Evolutionary conservation across 2,329 filamentous ascomycete species (phyloP).

Genomic region (Lasiodiplodia hormozganensis): DNA sequence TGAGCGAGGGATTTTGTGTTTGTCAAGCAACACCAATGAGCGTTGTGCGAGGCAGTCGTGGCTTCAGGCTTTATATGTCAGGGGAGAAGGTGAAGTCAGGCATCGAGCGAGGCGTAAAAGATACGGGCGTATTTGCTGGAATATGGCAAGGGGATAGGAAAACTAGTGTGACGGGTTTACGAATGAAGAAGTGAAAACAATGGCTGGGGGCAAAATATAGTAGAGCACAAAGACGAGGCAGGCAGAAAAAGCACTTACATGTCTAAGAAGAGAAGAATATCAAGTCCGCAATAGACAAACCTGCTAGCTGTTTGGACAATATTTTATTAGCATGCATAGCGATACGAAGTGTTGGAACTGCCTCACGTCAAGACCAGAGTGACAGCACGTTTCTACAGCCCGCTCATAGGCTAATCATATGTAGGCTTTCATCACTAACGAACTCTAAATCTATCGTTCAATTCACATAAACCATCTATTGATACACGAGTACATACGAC

Average conservation of each 20-base stretch:
- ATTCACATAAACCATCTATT: not conserved
- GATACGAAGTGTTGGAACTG: too few species aligned
- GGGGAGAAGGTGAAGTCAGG: not conserved
- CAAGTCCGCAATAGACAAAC: not conserved
- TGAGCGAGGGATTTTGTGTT: not conserved
- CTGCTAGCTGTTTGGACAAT: not conserved
- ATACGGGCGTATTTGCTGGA: constrained; percentile 15
- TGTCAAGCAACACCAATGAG: not conserved
- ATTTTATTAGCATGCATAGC: not conserved
- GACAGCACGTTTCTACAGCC: too few species aligned
- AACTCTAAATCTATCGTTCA: not conserved
- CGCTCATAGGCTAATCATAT: too few species aligned
- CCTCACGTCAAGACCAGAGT: too few species aligned
- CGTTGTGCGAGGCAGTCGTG: not conserved
- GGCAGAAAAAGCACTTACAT: not conserved
- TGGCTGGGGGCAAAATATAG: not conserved
- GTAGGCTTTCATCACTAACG: not conserved
- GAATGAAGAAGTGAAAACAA: not conserved
- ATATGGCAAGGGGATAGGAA: not conserved
- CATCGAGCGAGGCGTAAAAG: constrained; percentile 20
- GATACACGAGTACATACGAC: not conserved
- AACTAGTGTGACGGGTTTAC: not conserved
- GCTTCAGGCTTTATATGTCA: not conserved
- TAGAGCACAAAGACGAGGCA: not conserved
- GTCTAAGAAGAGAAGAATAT: not conserved